Evolutionary conservation across 441 rosid genomes (phyloP), one percentile per base, ranked within the genome.

Genomic region (Populus hybrid): DNA sequence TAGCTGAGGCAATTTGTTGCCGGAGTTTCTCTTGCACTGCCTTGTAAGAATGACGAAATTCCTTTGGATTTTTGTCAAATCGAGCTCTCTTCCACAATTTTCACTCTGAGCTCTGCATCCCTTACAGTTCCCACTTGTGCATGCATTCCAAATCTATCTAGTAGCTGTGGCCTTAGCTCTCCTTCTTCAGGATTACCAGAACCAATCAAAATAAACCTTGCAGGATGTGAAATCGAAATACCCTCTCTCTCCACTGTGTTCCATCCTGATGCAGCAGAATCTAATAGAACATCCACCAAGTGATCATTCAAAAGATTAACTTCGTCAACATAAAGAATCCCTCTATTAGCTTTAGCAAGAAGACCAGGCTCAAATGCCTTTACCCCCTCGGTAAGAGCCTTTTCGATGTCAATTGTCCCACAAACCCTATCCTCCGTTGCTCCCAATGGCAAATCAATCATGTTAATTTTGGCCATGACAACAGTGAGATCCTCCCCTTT

Each of bases 251-350:
- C 99, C 59, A 95, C 97, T 0, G 98, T 95, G 80, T 95, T 94
- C 99, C 98, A 95, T 70, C 99, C 97, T 0, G 99, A 95, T 67
- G 99, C 98, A 82, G 99, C 99, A 0, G 99, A 95, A 88, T 95
- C 98, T 79, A 95, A 81, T 80, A 93, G 93, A 80, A 95, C 99
- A 80, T 95, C 99, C 50, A 95, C 99, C 53, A 95, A 88, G 82
- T 93, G 99, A 76, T 95, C 99, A 79, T 95, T 98, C 81, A 94
- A 87, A 38, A 94, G 98, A 75, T 93, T 94, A 59, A 94, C 98
- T 85, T 94, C 98, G 67, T 94, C 98, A 2, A 93, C 97, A 14
- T 94, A 93, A 28, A 94, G 97, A 82, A 94, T 91, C 82, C 98
- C 98, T 82, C 98, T 85, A 34, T 94, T 94, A 65, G 98, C 98